A percentile compares a stretch with the other conserved stretches of the same genome.
phyloP scores from a whole-genome alignment of 164 flowering plant species.

The Magnolia sinica region DNA sequence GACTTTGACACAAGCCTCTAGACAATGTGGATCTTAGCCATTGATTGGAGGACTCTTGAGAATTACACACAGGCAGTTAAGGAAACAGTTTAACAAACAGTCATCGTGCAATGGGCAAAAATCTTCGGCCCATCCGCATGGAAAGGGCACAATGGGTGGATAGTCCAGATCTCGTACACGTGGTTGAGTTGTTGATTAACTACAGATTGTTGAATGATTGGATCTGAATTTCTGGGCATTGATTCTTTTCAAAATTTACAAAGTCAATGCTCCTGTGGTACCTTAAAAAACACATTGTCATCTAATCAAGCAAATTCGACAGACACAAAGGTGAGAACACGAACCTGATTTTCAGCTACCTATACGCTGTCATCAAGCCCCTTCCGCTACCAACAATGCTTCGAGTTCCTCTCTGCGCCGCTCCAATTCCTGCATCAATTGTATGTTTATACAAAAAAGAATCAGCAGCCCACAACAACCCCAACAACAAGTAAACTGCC shows the following conservation, averaged over 20 bases:
- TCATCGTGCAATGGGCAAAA: no score
- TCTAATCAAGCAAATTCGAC: neutral
- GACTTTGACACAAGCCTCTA: no score
- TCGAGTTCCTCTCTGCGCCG: constrained; percentile 75
- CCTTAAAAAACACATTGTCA: neutral
- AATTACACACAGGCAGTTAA: no score
- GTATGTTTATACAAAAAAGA: neutral
- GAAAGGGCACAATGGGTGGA: no score
- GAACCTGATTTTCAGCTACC: neutral
- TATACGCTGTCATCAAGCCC: constrained; percentile 8
- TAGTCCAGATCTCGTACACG: no score
- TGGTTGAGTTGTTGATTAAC: no score
- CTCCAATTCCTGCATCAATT: constrained; percentile 58
- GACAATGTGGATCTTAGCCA: no score
- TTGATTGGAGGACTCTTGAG: no score
- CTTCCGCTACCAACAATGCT: constrained; percentile 42
- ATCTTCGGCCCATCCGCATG: no score
- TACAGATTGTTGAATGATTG: neutral
- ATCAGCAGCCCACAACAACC: neutral
- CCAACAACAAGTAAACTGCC: neutral
- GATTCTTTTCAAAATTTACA: neutral
- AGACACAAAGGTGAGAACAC: neutral
- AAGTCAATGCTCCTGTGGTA: neutral
- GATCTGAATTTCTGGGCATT: neutral
- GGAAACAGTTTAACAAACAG: no score